Conservation (phyloP, 805 yeast species). For the Monosporozyma aerobia region DNA sequence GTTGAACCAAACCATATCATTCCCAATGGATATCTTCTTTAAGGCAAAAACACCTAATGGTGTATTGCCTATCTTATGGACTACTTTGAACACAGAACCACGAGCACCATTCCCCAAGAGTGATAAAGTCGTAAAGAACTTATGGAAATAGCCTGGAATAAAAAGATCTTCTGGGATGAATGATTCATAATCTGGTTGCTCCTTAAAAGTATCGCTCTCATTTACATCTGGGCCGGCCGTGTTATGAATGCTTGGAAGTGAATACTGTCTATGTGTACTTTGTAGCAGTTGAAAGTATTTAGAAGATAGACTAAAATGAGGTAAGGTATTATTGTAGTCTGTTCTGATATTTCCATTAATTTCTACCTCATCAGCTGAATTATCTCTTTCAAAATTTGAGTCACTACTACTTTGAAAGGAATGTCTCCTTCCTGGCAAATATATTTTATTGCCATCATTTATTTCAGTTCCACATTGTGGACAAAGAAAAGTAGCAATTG, state of each 20-base stretch:
- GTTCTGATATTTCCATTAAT: background rate
- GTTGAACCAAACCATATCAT: constrained; percentile 56
- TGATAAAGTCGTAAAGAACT: constrained; percentile 55
- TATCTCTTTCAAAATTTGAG: background rate
- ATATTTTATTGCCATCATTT: constrained; percentile 3
- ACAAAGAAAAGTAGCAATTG: constrained; percentile 21
- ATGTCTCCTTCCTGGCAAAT: background rate
- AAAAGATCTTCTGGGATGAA: constrained; percentile 49
- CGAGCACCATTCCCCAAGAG: constrained; percentile 75
- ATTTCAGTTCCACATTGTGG: constrained; percentile 27
- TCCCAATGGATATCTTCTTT: constrained; percentile 77
- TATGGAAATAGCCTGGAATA: constrained; percentile 72
- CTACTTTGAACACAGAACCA: constrained; percentile 78
- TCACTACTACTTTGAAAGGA: background rate
- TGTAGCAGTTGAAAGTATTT: constrained; percentile 4
- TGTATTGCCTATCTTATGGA: constrained; percentile 60
- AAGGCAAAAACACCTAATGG: constrained; percentile 74
- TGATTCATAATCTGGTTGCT: background rate
- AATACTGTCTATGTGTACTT: background rate
- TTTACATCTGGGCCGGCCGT: background rate
- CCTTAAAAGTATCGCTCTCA: background rate
- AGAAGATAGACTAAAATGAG: constrained; percentile 1
- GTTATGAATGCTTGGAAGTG: background rate
- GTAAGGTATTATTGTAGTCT: constrained; percentile 3
- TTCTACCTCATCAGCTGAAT: background rate